A percentile compares a stretch with the other conserved stretches of the same genome.
Evolutionary conservation across 805 yeast genomes (phyloP).

Genomic region (Alloascoidea hylecoeti): DNA sequence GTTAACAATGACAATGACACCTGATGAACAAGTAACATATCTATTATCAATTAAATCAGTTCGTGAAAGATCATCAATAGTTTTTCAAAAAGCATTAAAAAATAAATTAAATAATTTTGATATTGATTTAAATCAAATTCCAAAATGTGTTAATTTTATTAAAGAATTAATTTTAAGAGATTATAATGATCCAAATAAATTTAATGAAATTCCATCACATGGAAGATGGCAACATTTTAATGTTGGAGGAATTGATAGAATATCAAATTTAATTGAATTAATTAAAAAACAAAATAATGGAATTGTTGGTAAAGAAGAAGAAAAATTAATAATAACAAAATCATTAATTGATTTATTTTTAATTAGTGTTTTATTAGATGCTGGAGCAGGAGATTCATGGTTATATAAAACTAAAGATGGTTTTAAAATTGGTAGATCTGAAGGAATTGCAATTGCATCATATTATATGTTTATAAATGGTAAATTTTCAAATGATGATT

Average conservation of each 20-base stretch:
- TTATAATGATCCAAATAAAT: slow-evolving; percentile 28
- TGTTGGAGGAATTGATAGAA: slow-evolving; percentile 29
- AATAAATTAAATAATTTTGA: slow-evolving; percentile 26
- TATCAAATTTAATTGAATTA: slow-evolving; percentile 24
- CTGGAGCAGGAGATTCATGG: slow-evolving; percentile 58
- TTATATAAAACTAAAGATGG: slow-evolving; percentile 20
- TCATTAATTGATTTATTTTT: slow-evolving; percentile 43
- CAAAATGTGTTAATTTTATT: slow-evolving; percentile 29
- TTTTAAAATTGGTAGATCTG: slow-evolving; percentile 29
- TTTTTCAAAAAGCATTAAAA: slow-evolving; percentile 23
- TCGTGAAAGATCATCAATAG: slow-evolving; percentile 32
- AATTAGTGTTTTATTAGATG: slow-evolving; percentile 48
- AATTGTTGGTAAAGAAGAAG: no score
- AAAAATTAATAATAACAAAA: slow-evolving; percentile 31
- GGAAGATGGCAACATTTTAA: slow-evolving; percentile 59
- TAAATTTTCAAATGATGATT: slow-evolving; percentile 22
- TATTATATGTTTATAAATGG: slow-evolving; percentile 39
- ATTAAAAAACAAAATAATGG: slow-evolving; percentile 17
- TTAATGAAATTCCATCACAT: slow-evolving; percentile 41
- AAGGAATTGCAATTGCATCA: slow-evolving; percentile 52
- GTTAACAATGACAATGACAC: neutral
- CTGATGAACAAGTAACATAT: slow-evolving; percentile 13
- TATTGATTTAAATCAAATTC: slow-evolving; percentile 27
- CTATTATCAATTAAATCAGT: slow-evolving; percentile 39
- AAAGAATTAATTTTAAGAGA: slow-evolving; percentile 27